phyloP scores from a whole-genome alignment of 495 filamentous ascomycete genomes.

The Aspergillus carlsbadensis region DNA sequence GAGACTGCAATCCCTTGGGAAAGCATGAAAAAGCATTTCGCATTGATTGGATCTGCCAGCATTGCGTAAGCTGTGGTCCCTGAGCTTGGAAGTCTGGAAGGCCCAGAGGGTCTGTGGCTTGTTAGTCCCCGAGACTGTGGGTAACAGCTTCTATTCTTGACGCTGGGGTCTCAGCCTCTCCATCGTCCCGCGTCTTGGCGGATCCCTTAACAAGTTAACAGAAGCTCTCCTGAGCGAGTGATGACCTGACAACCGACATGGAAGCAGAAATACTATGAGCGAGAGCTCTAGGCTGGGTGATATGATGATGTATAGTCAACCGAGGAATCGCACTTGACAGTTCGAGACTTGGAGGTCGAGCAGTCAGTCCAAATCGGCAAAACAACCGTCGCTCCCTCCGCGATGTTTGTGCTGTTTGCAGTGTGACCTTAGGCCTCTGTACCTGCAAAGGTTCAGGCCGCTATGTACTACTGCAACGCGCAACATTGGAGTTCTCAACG shows the following conservation, averaged over 20 bases:
- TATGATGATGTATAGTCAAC: too few relatives aligned
- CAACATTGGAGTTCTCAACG: neutral
- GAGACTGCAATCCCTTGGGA: neutral
- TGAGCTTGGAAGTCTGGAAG: constrained; percentile 4
- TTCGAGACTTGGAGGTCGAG: too few relatives aligned
- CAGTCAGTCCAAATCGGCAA: too few relatives aligned
- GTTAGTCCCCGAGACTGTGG: constrained; percentile 5
- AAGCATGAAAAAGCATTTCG: constrained; percentile 6
- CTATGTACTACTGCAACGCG: too few relatives aligned
- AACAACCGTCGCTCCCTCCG: neutral
- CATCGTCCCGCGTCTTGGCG: constrained; percentile 16
- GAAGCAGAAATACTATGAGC: too few relatives aligned
- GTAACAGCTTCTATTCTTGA: constrained; percentile 22
- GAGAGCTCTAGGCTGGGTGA: too few relatives aligned
- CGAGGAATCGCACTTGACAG: too few relatives aligned
- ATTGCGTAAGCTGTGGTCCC: constrained; percentile 27
- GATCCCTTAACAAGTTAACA: neutral
- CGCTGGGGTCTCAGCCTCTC: constrained; percentile 12
- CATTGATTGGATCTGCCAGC: constrained; percentile 12
- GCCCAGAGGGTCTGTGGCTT: constrained; percentile 9
- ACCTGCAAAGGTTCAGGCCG: too few relatives aligned
- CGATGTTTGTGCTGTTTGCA: constrained; percentile 1
- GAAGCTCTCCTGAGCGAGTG: neutral
- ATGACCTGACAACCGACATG: neutral
- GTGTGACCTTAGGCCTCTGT: neutral